Conservation (phyloP, 228 moss, liverwort and hornwort species). For the Sphagnum fallax region DNA sequence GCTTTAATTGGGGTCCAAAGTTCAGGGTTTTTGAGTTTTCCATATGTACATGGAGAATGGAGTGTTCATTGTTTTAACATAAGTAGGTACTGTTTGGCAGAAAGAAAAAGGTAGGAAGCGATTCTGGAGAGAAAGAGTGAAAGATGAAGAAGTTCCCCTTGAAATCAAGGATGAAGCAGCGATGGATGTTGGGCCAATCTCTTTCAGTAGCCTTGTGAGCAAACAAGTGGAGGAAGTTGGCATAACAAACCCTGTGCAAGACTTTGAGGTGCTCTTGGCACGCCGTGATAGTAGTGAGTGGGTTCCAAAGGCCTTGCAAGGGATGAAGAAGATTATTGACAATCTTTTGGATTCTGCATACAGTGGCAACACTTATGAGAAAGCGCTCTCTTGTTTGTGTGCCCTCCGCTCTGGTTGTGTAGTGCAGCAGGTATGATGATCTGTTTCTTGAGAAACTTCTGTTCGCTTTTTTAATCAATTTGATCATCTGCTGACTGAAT, state of each 20-base stretch:
- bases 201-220: slow-evolving; percentile 54
- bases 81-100: slow-evolving; percentile 11
- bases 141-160: slow-evolving; percentile 38
- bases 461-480: too few species aligned
- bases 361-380: slow-evolving; percentile 84
- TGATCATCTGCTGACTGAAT: too few species aligned
- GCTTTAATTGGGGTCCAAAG: too few species aligned
- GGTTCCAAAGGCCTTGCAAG: slow-evolving; percentile 72
- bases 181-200: slow-evolving; percentile 54
- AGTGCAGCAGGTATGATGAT: slow-evolving; percentile 55
- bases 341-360: slow-evolving; percentile 81
- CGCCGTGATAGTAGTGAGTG: slow-evolving; percentile 83
- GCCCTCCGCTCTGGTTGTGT: slow-evolving; percentile 85
- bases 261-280: slow-evolving; percentile 82
- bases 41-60: too few species aligned
- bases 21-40: too few species aligned
- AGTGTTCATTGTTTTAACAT: neutral
- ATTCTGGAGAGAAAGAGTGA: slow-evolving; percentile 71
- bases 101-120: slow-evolving; percentile 49
- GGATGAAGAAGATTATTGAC: slow-evolving; percentile 76
- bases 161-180: slow-evolving; percentile 43
- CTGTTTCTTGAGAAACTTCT: neutral
- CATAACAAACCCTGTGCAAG: slow-evolving; percentile 66
- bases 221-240: slow-evolving; percentile 83
- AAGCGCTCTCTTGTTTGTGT: slow-evolving; percentile 72